Evolutionary conservation across 1,284 basidiomycete genomes (phyloP), one percentile per base, ranked within the genome.

Genomic region (Boletus semigastroideus): DNA sequence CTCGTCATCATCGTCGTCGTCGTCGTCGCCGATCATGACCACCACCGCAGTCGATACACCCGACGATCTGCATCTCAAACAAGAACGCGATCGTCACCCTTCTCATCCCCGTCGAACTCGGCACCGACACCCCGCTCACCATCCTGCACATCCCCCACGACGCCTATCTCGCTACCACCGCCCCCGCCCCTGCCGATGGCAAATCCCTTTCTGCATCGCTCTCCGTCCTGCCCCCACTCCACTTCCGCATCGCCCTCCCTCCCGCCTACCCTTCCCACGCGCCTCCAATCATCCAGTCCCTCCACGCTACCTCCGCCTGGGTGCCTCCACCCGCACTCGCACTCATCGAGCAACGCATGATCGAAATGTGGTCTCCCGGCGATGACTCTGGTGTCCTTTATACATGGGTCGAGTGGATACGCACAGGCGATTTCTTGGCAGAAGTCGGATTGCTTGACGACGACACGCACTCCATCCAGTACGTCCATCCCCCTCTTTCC

Each of bases 341-440:
- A 12, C 64, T 62, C 10, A 66, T 89, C 6, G 69, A 71, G 20
- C 57, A 66, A 19, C 62, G 63, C 17, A 68, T 90, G 42, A 54
- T 69, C 28, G 71, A 72, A 1, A 78, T 79, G 74, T 90, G 86
- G 86, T 71, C 76, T 39, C 69, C 77, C 20, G 80, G 79, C 10
- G 80, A 86, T 51, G 76, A 78, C 6, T 74, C 83, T 3, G 77
- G 78, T 13, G 72, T 84, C 4, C 71, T 91, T 4, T 90, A 84
- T 60, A 73, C 70, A 37, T 88, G 87, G 86, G 74, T 88, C 37
- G 87, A 90, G 64, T 82, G 76, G 65, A 75, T 90, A 47, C 78
- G 81, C 19, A 80, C 74, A 20, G 87, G 83, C 11, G 78, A 83
- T 20, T 85, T 86, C 61, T 65, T 89, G 25, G 63, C 74, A 4